Percentiles rank a stretch among this genome's conserved stretches.
phyloP scores from a whole-genome alignment of 495 filamentous ascomycete genomes.

The Darksidea phi region DNA sequence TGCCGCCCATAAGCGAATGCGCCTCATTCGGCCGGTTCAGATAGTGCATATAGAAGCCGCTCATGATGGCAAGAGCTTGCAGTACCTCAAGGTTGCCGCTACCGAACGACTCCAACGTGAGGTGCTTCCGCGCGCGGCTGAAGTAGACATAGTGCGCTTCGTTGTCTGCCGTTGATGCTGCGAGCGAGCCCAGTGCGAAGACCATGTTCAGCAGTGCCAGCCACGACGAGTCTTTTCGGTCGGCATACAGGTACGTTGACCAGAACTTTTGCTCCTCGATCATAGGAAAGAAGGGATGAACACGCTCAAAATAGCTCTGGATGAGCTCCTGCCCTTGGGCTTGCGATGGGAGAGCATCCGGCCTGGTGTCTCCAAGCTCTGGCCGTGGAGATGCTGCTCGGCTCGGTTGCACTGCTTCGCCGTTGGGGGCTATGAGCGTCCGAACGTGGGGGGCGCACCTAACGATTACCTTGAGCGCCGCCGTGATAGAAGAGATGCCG shows the following conservation, averaged over 20 bases:
- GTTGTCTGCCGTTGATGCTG: constrained; percentile 66
- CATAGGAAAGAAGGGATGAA: constrained; percentile 74
- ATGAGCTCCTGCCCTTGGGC: constrained; percentile 55
- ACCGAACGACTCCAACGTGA: constrained; percentile 66
- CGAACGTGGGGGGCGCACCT: constrained; percentile 66
- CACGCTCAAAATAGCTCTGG: constrained; percentile 73
- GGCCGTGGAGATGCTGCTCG: constrained; percentile 38
- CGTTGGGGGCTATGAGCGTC: constrained; percentile 53
- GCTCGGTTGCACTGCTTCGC: constrained; percentile 41
- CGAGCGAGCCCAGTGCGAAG: constrained; percentile 74
- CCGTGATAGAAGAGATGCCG: constrained; percentile 78
- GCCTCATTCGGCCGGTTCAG: constrained; percentile 77
- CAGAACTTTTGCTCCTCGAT: constrained; percentile 74
- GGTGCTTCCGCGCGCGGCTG: constrained; percentile 64
- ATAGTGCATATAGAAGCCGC: constrained; percentile 78
- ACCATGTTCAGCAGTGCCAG: constrained; percentile 77
- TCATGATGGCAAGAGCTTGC: constrained; percentile 68
- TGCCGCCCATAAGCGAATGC: constrained; percentile 63
- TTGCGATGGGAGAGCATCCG: constrained; percentile 39
- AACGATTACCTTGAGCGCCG: constrained; percentile 76
- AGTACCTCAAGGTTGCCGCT: constrained; percentile 69
- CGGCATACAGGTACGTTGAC: constrained; percentile 65
- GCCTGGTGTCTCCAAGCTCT: constrained; percentile 33
- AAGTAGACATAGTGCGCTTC: constrained; percentile 72
- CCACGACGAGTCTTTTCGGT: constrained; percentile 70